Base-by-base conservation (phyloP, 2,329 filamentous ascomycete genomes). In the Boeremia lycopersici region DNA sequence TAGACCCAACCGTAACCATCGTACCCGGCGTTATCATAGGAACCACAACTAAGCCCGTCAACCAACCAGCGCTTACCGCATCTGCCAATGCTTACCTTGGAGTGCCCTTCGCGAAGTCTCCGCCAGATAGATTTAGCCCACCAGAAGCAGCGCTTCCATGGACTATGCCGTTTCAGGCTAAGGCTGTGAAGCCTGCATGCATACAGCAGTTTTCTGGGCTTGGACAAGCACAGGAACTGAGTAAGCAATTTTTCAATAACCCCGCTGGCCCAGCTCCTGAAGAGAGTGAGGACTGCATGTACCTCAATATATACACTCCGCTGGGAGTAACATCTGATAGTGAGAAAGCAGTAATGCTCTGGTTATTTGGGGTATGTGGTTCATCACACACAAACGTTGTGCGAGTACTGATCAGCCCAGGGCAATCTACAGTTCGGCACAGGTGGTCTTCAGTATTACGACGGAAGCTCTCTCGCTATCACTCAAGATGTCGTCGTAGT, bases 241-340 rank as follows among this genome's bases (percentile, higher is more conserved):
- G n/a, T 38, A 56, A 50, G 25, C 50, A 43, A 19, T 49, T 44
- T 19, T 54, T 49, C 46, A 63, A 39, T 25, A 60, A 63, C 39
- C 59, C 53, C 3, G 13, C 33, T 15, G 58, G 57, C n/a, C 53
- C 57, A 9, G 48, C 57, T 2, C 57, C 56, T 4, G 48, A 52
- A 28, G 67, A 70, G 38, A 66, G 59, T 25, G 74, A 77, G 33
- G 74, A 77, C 48, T 78, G 75, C 48, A 47, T 77, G 15, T 69
- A 74, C 13, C 62, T 76, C 9, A 75, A 78, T 48, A 68, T 77
- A 1, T 69, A 70, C 15, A 69, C 66, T 1, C 73, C 73, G 6
- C 31, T 53, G 9, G 48, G n/a, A 48, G 44, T 23, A 28, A 50
- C 44, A 26, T 13, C 35, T 15, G 40, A 25, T 11, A 61, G 59